These are phyloP conservation scores for Phytophthora pistaciae DNA, from an alignment of 352 stramenopile genomes.

Conservation along the genomic window DNA sequence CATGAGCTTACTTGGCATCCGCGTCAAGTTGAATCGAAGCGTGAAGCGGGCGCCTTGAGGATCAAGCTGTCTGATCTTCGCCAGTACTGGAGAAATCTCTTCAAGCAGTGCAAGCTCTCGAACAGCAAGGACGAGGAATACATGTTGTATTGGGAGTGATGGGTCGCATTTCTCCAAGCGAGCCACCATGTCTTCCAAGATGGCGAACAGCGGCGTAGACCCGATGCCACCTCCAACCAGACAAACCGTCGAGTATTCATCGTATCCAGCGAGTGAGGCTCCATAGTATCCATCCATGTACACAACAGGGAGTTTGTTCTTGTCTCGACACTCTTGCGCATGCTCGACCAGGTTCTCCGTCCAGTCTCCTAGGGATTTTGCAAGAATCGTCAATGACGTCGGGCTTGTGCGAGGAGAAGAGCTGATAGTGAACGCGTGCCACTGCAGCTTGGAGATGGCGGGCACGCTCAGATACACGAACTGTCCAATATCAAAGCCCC, in stretches of 20 bases:
- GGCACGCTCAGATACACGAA: slow-evolving; percentile 72
- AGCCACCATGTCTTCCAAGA: slow-evolving; percentile 60
- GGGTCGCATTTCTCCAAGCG: slow-evolving; percentile 17
- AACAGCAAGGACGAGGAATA: slow-evolving; percentile 55
- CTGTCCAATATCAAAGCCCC: slow-evolving; percentile 53
- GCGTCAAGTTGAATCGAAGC: slow-evolving; percentile 46
- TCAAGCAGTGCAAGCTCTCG: slow-evolving; percentile 49
- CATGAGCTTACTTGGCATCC: slow-evolving; percentile 19
- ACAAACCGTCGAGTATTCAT: slow-evolving; percentile 53
- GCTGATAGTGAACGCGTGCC: slow-evolving; percentile 71
- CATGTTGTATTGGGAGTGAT: slow-evolving; percentile 26
- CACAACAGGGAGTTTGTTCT: slow-evolving; percentile 38
- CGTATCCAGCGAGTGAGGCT: slow-evolving; percentile 48
- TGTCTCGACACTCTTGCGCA: slow-evolving; percentile 37
- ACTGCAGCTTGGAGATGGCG: slow-evolving; percentile 63
- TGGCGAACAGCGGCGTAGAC: slow-evolving; percentile 59
- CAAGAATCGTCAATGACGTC: slow-evolving; percentile 53
- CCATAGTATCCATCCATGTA: slow-evolving; percentile 73
- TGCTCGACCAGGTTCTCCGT: slow-evolving; percentile 52
- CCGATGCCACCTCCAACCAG: slow-evolving; percentile 62
- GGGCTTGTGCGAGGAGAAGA: slow-evolving; percentile 48
- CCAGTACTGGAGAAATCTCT: slow-evolving; percentile 50
- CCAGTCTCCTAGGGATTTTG: slow-evolving; percentile 63
- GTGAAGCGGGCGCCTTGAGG: slow-evolving; percentile 26
- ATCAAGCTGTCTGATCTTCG: slow-evolving; percentile 39